Evolutionary conservation across 345 rosid genomes (phyloP), one percentile per base, ranked within the genome.

Genomic region (Mercurialis annua): DNA sequence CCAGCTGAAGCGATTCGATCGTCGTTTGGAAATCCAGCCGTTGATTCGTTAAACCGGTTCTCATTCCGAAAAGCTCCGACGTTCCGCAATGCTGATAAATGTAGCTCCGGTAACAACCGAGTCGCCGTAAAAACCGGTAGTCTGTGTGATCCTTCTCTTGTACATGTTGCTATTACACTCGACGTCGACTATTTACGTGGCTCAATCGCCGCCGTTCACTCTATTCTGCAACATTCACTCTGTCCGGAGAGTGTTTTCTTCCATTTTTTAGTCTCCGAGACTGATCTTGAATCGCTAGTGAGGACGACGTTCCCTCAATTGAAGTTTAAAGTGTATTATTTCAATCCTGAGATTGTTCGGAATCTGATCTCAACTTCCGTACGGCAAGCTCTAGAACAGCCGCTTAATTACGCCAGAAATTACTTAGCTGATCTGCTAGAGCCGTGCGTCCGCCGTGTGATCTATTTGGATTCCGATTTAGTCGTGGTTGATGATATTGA

Each of bases 1-100:
- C 99, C 99, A 0, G 98, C 99, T 0, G 97, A 86, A 73, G 98
- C 99, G 62, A 89, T 85, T 68, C 85, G 87, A 78, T 87, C 98
- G 59, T 85, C 90, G 62, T 83, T 80, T 59, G 81, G 85, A n/a
- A 73, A 76, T 4, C 80, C 82, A 1, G 53, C 69, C 17, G 6
- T 52, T 49, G 62, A 65, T 11, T 38, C 80, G 2, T 69, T 58
- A 10, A 75, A 57, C 24, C 78, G 83, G 7, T 81, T 88, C 76
- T 75, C 85, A n/a, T 93, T 93, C 76, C 81, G 92, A 48, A 81
- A 67, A 60, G 84, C 96, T 5, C 47, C 84, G 0, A 20, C 68
- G 46, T 93, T 87, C 70, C 87, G 83, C 82, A 93, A 93, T 93
- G 98, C 94, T 57, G 90, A 70, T 61, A 86, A 85, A 81, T 93